Base-by-base conservation (phyloP, 179 eudicot species). In the Sideroxylon spinosum region DNA sequence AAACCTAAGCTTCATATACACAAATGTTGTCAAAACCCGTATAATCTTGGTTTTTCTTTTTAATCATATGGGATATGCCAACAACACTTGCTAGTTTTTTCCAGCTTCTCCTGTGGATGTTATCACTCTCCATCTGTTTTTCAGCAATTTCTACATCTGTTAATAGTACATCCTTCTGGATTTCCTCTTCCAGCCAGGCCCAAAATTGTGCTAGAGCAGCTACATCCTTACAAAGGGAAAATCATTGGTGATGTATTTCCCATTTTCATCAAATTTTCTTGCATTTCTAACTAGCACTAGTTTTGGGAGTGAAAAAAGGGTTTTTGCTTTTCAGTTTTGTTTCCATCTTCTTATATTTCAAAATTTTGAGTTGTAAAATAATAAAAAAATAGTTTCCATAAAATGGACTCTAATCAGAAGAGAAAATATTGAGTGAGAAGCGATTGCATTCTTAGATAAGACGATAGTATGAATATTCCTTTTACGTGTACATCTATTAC, bases 171-270 rank as follows among this genome's bases (percentile, higher is more conserved):
- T 84, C 88, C 65, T 85, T 85, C 55, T 78, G 66, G 62, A 95
- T 90, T 85, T 91, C 95, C 81, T 86, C 84, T 83, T 95, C 99
- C 82, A 95, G 87, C 99, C 99, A 95, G 17, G 92, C 86, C 98
- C 98, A 93, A 76, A 95, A 95, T 69, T 95, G 89, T 76, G 92
- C 89, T 53, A 92, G 78, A 69, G 98, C 98, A 79, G 95, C 99
- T 48, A 97, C 99, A 90, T 95, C 99, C 88, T 98, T 93, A 84
- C 75, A 86, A 50, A 79, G 22, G 56, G 70, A 76, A 28, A 49
- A 64, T 19, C 22, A 59, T 7, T 59, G 44, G 44, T 59, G 23
- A 16, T 7, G 20, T 57, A 57, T 57, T 57, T 57, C 62, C 62
- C 62, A 7, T 17, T 13, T 57, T 57, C 16, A 9, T 57, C 3